phyloP scores from a whole-genome alignment of 2,329 filamentous ascomycete genomes.

The Fusarium abutilonis region DNA sequence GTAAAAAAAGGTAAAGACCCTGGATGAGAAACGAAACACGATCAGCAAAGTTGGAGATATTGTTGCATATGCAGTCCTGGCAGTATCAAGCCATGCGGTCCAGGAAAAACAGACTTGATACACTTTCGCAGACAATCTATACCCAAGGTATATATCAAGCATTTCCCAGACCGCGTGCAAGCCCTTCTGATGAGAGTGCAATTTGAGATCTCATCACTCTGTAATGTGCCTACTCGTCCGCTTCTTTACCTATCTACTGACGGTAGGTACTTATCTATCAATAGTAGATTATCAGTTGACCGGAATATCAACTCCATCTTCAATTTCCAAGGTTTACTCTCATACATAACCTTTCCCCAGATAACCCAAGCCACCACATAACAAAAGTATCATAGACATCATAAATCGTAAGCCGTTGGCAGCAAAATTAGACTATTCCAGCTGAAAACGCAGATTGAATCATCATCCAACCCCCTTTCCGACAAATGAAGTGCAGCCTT shows the following conservation, averaged over 20 bases:
- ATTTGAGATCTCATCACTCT: neutral
- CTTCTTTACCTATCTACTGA: neutral
- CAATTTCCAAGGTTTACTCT: neutral
- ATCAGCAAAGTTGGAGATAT: constrained; percentile 1
- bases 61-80: neutral
- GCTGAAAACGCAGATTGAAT: constrained; percentile 13
- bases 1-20: constrained; percentile 19
- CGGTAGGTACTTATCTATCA: neutral
- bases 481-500: constrained; percentile 16
- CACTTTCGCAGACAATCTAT: too few species aligned
- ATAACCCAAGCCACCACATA: constrained; percentile 2
- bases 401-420: constrained; percentile 18
- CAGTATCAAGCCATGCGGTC: too few species aligned
- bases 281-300: too few species aligned
- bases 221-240: neutral
- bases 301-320: too few species aligned
- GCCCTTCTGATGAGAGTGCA: neutral
- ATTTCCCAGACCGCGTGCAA: too few species aligned
- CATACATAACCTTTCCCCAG: constrained; percentile 4
- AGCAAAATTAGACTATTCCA: constrained; percentile 22
- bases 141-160: too few species aligned
- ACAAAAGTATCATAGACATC: constrained; percentile 2
- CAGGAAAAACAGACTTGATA: too few species aligned
- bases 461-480: constrained; percentile 23
- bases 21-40: constrained; percentile 19